phyloP scores from a whole-genome alignment of 352 stramenopile species.

The Elongisporangium prolatum region DNA sequence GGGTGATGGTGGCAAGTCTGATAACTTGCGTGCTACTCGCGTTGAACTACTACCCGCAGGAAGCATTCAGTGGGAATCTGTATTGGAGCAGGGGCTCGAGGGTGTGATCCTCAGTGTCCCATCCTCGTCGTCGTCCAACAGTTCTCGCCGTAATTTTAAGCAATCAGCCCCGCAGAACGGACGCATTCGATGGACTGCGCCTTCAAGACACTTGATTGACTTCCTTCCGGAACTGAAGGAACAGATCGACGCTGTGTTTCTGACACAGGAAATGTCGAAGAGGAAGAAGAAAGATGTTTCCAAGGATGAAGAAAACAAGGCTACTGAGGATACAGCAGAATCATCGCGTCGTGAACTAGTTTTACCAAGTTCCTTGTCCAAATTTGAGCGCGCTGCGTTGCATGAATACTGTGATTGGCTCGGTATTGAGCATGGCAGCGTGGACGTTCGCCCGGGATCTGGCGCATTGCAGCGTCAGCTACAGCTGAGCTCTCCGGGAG shows the following conservation, averaged over 20 bases:
- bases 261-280: slow-evolving; percentile 8
- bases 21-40: slow-evolving; percentile 57
- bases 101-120: slow-evolving; percentile 44
- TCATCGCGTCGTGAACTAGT: slow-evolving; percentile 32
- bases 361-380: slow-evolving; percentile 43
- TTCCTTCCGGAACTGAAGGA: slow-evolving; percentile 57
- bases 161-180: slow-evolving; percentile 36
- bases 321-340: slow-evolving; percentile 10
- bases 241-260: slow-evolving; percentile 49
- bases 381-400: slow-evolving; percentile 56
- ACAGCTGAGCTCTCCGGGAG: slow-evolving; percentile 24
- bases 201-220: slow-evolving; percentile 35
- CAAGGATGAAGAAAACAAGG: slow-evolving; percentile 6
- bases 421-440: slow-evolving; percentile 46
- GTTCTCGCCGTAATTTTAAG: slow-evolving; percentile 19
- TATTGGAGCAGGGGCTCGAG: slow-evolving; percentile 30
- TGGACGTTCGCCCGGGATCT: background rate
- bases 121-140: slow-evolving; percentile 20
- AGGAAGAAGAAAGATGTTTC: slow-evolving; percentile 10
- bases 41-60: slow-evolving; percentile 53
- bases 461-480: slow-evolving; percentile 36
- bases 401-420: slow-evolving; percentile 65
- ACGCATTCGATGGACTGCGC: slow-evolving; percentile 32
- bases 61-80: slow-evolving; percentile 59
- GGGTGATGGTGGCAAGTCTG: slow-evolving; percentile 27